Base-by-base conservation (phyloP, 176 grass and related monocot species). In the Areca catechu region DNA sequence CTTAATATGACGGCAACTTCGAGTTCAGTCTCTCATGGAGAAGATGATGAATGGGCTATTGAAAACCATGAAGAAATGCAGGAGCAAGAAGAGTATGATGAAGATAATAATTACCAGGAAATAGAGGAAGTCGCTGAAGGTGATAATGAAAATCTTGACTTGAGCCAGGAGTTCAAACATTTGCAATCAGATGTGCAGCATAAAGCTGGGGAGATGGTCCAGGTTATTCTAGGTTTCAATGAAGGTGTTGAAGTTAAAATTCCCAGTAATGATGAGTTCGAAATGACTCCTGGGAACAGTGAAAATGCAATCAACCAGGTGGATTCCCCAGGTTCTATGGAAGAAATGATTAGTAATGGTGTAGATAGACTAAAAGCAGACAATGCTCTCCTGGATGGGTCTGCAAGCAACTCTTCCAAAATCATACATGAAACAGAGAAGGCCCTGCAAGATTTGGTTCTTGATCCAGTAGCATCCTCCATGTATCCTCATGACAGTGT, bases 161-260 rank as follows among this genome's bases (percentile, higher is more conserved):
- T 86, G 49, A 75, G 74, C 52, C 73, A 77, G 63, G 74, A 71
- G 22, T 91, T 91, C 30, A 76, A 61, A 64, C 83, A 77, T 72
- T 61, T 75, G 29, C 62, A 51, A 17, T 65, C 48, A 51, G 47
- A 74, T 24, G 77, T 54, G 24, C 63, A 82, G 24, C 62, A 53
- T 76, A 65, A 71, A 55, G 19, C 56, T 57, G 61, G 70, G 71
- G 81, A 85, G 67, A 66, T 67, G 62, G 89, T 89, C 66, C 72
- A 89, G 7, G 82, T 92, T 52, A 97, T 97, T 77, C 80, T 88
- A 49, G 93, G 93, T 69, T 97, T 97, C 68, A 70, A 97, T 69
- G 81, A 97, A 66, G 93, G 93, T 54, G 81, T 97, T 37, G 85
- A 92, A 79, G 84, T 97, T 74, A 77, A 85, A 75, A 87, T 97